Evolutionary conservation across 805 yeast species (phyloP), one percentile per base, ranked within the genome.

Genomic region (Zygosaccharomyces kombuchaensis): DNA sequence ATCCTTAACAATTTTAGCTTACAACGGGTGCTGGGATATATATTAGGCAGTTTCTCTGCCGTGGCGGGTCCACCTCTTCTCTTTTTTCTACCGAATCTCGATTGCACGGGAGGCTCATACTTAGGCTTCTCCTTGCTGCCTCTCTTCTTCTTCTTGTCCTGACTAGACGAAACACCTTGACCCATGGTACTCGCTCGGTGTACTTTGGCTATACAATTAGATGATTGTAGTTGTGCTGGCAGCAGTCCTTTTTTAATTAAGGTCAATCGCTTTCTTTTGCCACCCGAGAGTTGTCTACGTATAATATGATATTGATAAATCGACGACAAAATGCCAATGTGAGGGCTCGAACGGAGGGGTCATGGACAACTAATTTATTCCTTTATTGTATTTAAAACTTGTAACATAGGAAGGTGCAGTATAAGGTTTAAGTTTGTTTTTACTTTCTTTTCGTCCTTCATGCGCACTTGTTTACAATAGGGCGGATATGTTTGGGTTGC

Each of bases 41-140:
- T 95, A 39, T 77, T 75, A 4, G 99, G 99, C 52, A 93, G 76
- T 62, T 84, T 88, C 52, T 78, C 80, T 25, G 64, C 87, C 21
- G 95, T 85, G 45, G 87, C 87, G 43, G 93, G 95, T 6, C 96
- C 96, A 40, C 79, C 78, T 74, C 84, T 88, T 75, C 93, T 82
- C 73, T 87, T 86, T 77, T 88, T 90, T 67, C 87, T 85, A 46
- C 96, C 96, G 60, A 88, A 85, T 55, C 90, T 82, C 6, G 96
- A 84, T 69, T 91, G 95, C 50, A 91, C 97, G 12, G 99, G 99
- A 29, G 99, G 98, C 69, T 93, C 99, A 68, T 91, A 93, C 74
- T 90, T 91, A 61, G 97, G 98, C 70, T 91, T 90, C 59, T 86
- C 87, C 55, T 82, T 81, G 71, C 82, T 82, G 52, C 77, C 81